Conservation (phyloP, 306 rosid species). For the Pterocarpus macrocarpus region DNA sequence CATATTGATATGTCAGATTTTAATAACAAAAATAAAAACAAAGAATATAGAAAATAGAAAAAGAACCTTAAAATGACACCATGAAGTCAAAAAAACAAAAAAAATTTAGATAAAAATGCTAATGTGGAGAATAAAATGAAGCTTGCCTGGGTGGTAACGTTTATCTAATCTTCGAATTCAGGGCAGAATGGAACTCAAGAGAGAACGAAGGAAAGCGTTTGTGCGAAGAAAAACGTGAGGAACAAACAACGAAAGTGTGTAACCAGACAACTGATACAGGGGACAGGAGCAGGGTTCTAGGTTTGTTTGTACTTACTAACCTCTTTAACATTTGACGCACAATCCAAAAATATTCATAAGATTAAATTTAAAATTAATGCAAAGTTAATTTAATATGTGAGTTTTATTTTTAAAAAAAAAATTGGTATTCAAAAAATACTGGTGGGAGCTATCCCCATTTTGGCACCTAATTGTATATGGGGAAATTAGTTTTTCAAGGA, state of each 20-base stretch:
- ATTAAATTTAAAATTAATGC: too few relatives aligned
- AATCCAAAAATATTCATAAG: too few relatives aligned
- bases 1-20: not conserved
- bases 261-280: not conserved
- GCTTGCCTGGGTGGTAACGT: slow-evolving; percentile 24
- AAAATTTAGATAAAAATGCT: too few relatives aligned
- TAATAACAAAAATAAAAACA: not conserved
- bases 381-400: too few relatives aligned
- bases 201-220: not conserved
- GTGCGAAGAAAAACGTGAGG: not conserved
- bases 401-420: too few relatives aligned
- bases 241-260: not conserved
- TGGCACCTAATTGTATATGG: too few relatives aligned
- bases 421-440: too few relatives aligned
- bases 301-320: too few relatives aligned
- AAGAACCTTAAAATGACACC: not conserved
- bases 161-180: not conserved
- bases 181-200: not conserved
- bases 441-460: too few relatives aligned
- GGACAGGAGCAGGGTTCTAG: too few relatives aligned
- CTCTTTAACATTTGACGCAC: too few relatives aligned
- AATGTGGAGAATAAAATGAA: not conserved
- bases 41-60: not conserved
- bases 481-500: too few relatives aligned
- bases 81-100: not conserved